Conservation (phyloP, 768 basidiomycete genomes). For the Lactarius sp. region DNA sequence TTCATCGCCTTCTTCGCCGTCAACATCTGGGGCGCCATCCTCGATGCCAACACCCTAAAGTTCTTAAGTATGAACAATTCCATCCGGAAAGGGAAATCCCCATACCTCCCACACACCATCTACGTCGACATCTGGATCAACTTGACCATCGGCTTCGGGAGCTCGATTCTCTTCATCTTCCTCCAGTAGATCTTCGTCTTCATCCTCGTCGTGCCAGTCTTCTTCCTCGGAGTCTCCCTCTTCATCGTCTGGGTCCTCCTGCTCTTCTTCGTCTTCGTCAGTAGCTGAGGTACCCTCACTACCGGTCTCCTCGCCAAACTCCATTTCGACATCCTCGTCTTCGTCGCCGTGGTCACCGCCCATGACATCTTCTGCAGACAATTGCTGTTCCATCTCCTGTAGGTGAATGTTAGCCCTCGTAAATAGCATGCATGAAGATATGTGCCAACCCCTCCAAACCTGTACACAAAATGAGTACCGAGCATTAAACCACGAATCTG, state of each 20-base stretch:
- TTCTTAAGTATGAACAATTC: neutral
- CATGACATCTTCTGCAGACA: conserved; percentile 67
- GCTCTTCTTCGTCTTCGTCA: conserved; percentile 63
- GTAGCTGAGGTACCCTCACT: conserved; percentile 78
- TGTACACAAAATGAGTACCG: conserved; percentile 26
- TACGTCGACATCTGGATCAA: conserved; percentile 38
- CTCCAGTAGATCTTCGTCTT: conserved; percentile 54
- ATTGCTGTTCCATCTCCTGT: conserved; percentile 86
- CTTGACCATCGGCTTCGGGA: conserved; percentile 35
- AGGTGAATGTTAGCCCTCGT: conserved; percentile 23
- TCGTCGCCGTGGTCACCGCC: conserved; percentile 78
- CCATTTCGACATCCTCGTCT: conserved; percentile 84
- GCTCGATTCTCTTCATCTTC: conserved; percentile 36
- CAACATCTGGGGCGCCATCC: conserved; percentile 35
- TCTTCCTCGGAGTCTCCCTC: conserved; percentile 54
- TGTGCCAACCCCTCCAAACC: conserved; percentile 73
- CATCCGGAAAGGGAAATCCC: neutral
- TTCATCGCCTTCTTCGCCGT: conserved; percentile 40
- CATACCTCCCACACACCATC: conserved; percentile 41
- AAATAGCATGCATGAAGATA: conserved; percentile 3
- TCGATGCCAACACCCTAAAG: conserved; percentile 35
- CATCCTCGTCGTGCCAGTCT: conserved; percentile 61
- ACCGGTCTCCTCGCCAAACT: conserved; percentile 77
- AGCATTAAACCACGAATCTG: neutral
- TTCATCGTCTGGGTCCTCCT: conserved; percentile 58